A percentile compares a stretch with the other conserved stretches of the same genome.
Evolutionary conservation across 106 monocot species (phyloP).

Genomic region (Dioscorea zingiberensis): DNA sequence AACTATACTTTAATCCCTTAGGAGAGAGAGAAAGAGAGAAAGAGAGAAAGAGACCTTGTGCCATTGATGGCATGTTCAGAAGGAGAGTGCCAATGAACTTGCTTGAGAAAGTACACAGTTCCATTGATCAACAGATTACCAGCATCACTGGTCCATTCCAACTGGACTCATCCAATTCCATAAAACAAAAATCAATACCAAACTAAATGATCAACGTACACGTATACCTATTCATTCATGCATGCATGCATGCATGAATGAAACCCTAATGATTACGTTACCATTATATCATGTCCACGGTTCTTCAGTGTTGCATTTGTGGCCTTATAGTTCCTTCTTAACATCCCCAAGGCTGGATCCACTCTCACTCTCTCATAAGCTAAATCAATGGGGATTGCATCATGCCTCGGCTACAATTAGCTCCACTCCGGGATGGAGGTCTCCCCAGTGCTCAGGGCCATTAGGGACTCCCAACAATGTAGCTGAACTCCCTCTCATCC

Average conservation of each 20-base stretch:
- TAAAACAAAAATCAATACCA: no score
- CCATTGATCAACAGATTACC: background rate
- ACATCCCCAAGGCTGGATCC: background rate
- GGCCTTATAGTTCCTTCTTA: background rate
- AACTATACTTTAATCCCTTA: no score
- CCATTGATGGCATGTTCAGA: background rate
- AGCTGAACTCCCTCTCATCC: conserved; percentile 14
- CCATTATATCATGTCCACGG: conserved; percentile 16
- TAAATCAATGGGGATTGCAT: conserved; percentile 17
- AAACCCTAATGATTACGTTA: background rate
- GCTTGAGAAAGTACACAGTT: background rate
- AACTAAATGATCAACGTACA: no score
- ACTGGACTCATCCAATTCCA: background rate
- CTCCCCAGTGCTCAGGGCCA: conserved; percentile 2
- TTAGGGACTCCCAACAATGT: background rate
- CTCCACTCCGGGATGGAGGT: conserved; percentile 6
- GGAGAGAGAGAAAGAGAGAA: no score
- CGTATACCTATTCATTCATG: no score
- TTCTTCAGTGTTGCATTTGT: conserved; percentile 3
- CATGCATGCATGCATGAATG: background rate
- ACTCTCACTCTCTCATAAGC: background rate
- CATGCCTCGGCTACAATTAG: background rate
- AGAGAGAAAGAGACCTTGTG: background rate
- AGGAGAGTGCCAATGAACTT: background rate
- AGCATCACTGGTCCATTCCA: background rate